Evolutionary conservation across 2,329 filamentous ascomycete species (phyloP).

Genomic region (Cercospora berteroae): DNA sequence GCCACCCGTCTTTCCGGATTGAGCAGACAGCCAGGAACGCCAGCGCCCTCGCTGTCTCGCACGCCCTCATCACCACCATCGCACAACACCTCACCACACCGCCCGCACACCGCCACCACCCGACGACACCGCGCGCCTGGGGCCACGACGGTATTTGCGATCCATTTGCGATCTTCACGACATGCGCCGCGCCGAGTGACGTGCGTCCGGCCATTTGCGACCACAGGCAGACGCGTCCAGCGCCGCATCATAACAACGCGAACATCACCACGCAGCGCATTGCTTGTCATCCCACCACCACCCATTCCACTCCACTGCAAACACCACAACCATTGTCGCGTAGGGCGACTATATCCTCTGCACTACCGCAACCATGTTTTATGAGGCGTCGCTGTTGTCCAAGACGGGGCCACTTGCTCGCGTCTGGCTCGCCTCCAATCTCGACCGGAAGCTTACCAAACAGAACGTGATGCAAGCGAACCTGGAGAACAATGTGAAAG

Average conservation of each 20-base stretch:
- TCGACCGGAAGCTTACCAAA: slow-evolving; percentile 98
- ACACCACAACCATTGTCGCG: slow-evolving; percentile 13
- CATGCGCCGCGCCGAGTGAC: slow-evolving; percentile 14
- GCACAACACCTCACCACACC: slow-evolving; percentile 1
- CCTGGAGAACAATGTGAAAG: slow-evolving; percentile 89
- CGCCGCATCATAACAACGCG: slow-evolving; percentile 26
- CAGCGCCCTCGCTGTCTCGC: not conserved
- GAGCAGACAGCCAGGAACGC: not conserved
- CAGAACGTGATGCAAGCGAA: slow-evolving; percentile 93
- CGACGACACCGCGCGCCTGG: not conserved
- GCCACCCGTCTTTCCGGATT: not conserved
- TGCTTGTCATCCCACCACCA: slow-evolving; percentile 7
- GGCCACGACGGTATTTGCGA: not conserved
- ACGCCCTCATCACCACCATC: slow-evolving; percentile 5
- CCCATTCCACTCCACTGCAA: not conserved
- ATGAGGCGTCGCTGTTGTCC: slow-evolving; percentile 90
- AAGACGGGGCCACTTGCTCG: slow-evolving; percentile 96
- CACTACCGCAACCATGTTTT: slow-evolving; percentile 70
- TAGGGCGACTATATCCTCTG: slow-evolving; percentile 9
- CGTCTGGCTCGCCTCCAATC: slow-evolving; percentile 96
- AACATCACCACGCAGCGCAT: slow-evolving; percentile 17
- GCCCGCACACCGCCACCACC: not conserved
- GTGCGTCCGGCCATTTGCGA: slow-evolving; percentile 7
- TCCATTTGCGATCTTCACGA: slow-evolving; percentile 7
- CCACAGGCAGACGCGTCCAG: slow-evolving; percentile 11